A percentile compares a stretch with the other conserved stretches of the same genome.
These are phyloP conservation scores for Cyclostephanos tholiformis DNA, from an alignment of 108 stramenopile genomes.

Conservation along the genomic window DNA sequence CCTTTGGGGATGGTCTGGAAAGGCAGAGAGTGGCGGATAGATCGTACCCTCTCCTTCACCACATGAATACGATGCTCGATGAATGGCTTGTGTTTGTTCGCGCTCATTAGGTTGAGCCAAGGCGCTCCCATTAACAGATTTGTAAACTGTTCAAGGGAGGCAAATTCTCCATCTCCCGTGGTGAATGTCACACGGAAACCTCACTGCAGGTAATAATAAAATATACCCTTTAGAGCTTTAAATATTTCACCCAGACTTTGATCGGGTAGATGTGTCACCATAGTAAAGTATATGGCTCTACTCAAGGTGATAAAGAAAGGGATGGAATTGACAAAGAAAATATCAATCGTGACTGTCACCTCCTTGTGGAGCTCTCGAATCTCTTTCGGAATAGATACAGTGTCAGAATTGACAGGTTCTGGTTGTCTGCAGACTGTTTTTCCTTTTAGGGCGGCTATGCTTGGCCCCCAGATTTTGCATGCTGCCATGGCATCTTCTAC, in stretches of 20 bases:
- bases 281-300: background rate
- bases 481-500: no score
- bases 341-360: background rate
- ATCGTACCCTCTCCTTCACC: slow-evolving; percentile 49
- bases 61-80: slow-evolving; percentile 16
- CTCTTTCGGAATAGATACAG: no score
- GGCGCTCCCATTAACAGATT: no score
- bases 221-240: background rate
- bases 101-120: no score
- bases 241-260: background rate
- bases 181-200: slow-evolving; percentile 13
- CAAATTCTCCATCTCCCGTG: slow-evolving; percentile 1
- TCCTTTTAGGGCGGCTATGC: no score
- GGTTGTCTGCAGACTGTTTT: no score
- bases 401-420: no score
- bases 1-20: slow-evolving; percentile 21
- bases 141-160: background rate
- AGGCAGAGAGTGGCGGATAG: slow-evolving; percentile 33
- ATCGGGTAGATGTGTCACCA: slow-evolving; percentile 7
- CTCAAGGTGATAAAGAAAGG: background rate
- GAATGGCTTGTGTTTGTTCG: no score
- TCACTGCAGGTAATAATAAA: background rate
- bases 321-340: background rate
- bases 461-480: no score
- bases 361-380: no score